These are phyloP conservation scores for Tulasnella sp. DNA, from an alignment of 768 basidiomycete genomes.

Conservation along the genomic window DNA sequence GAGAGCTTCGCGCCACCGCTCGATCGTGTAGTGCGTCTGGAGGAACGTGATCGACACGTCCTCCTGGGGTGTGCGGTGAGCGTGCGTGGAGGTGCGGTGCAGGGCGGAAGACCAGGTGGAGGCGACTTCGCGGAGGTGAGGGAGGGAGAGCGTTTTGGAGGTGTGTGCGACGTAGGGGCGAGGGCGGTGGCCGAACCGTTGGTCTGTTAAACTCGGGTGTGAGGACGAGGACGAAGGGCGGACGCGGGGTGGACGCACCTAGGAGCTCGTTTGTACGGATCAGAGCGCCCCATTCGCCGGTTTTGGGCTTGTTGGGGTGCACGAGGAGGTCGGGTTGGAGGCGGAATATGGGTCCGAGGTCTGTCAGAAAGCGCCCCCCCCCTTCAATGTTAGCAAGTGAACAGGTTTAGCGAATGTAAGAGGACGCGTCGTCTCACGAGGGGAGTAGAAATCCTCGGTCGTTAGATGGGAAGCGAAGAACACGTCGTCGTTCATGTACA, in stretches of 20 bases:
- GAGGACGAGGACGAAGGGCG: not conserved
- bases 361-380: not conserved
- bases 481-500: conserved; percentile 22
- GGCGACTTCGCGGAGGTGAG: conserved; percentile 18
- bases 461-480: conserved; percentile 15
- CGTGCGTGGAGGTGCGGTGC: conserved; percentile 1
- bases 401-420: not conserved
- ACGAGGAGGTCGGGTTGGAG: conserved; percentile 20
- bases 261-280: conserved; percentile 16
- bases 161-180: conserved; percentile 21
- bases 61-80: conserved; percentile 11
- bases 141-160: conserved; percentile 15
- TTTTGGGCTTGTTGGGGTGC: not conserved
- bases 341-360: conserved; percentile 20
- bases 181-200: conserved; percentile 19
- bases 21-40: conserved; percentile 8
- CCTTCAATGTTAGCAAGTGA: not conserved
- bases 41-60: conserved; percentile 2
- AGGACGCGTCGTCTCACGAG: not conserved
- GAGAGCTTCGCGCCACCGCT: conserved; percentile 14
- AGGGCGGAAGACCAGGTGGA: conserved; percentile 15
- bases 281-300: conserved; percentile 19
- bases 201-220: conserved; percentile 5
- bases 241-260: not conserved
- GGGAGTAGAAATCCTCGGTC: not conserved